Conservation (phyloP, 345 rosid species). For the Leavenworthia alabamica region DNA sequence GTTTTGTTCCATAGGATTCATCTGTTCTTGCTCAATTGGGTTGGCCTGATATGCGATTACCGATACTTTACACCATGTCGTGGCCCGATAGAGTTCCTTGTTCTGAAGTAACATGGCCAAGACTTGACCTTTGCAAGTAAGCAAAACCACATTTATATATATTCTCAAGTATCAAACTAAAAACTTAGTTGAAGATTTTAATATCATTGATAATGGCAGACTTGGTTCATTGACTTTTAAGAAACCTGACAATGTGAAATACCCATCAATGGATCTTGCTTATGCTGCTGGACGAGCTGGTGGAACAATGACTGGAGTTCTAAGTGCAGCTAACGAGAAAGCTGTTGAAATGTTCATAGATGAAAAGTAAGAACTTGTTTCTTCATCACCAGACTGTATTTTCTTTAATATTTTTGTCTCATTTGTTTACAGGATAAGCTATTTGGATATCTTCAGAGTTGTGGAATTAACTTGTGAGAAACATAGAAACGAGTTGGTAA, state of each 20-base stretch:
- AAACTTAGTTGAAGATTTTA: neutral
- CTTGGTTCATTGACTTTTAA: constrained; percentile 84
- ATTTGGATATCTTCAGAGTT: constrained; percentile 83
- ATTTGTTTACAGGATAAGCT: constrained; percentile 57
- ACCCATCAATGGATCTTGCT: constrained; percentile 92
- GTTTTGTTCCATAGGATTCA: constrained; percentile 59
- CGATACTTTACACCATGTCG: constrained; percentile 93
- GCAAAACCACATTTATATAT: neutral
- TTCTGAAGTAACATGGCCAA: constrained; percentile 95
- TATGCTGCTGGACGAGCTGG: constrained; percentile 97
- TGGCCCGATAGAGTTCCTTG: constrained; percentile 95
- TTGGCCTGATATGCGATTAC: constrained; percentile 96
- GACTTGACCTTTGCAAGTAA: constrained; percentile 96
- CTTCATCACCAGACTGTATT: neutral
- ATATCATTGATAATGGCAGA: constrained; percentile 35
- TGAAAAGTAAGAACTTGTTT: constrained; percentile 47
- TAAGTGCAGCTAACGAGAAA: constrained; percentile 91
- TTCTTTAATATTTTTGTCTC: neutral
- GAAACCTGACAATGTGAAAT: constrained; percentile 81
- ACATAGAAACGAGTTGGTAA: constrained; percentile 64
- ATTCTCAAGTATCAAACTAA: neutral
- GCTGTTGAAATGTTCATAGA: constrained; percentile 78
- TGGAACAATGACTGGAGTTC: constrained; percentile 99
- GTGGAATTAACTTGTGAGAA: constrained; percentile 80
- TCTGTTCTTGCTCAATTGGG: constrained; percentile 92